These are phyloP conservation scores for Trichoderma virens DNA, from an alignment of 495 filamentous ascomycete genomes.

Conservation along the genomic window DNA sequence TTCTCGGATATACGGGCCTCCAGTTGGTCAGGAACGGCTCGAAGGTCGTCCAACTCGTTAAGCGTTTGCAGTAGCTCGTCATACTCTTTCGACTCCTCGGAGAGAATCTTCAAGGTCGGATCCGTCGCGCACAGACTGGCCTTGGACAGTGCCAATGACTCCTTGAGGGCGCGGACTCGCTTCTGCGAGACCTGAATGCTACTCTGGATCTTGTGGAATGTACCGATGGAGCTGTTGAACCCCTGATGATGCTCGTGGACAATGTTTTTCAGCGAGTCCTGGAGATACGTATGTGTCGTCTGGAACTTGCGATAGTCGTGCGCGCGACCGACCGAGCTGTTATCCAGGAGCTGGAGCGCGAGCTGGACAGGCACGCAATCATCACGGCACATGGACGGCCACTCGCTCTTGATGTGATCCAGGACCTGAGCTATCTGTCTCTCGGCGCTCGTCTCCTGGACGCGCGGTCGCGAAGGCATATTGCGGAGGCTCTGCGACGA, in stretches of 20 bases:
- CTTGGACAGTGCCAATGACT: conserved; percentile 77
- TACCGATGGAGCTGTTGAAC: conserved; percentile 98
- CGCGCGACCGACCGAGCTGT: conserved; percentile 84
- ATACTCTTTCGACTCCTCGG: conserved; percentile 79
- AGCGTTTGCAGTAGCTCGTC: conserved; percentile 84
- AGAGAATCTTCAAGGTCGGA: conserved; percentile 82
- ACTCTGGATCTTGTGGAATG: conserved; percentile 94
- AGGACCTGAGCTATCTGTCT: conserved; percentile 41
- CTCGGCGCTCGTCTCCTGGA: conserved; percentile 35
- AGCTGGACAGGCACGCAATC: conserved; percentile 89
- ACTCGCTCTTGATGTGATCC: conserved; percentile 71
- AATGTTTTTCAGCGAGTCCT: conserved; percentile 85
- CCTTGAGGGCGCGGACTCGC: conserved; percentile 72
- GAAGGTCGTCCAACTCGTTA: conserved; percentile 77
- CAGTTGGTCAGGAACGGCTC: conserved; percentile 83
- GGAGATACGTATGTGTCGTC: conserved; percentile 71
- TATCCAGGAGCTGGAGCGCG: conserved; percentile 86
- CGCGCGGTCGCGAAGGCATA: conserved; percentile 3
- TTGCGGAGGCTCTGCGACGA: conserved; percentile 3
- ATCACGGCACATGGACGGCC: conserved; percentile 81
- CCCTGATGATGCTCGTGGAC: conserved; percentile 99
- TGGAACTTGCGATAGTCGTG: conserved; percentile 78
- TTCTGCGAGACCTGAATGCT: conserved; percentile 85
- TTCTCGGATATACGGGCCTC: conserved; percentile 95
- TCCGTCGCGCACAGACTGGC: conserved; percentile 74